A percentile compares a stretch with the other conserved stretches of the same genome.
phyloP scores from a whole-genome alignment of 1,139 yeast genomes.

The Nakaseomyces delphensis region DNA sequence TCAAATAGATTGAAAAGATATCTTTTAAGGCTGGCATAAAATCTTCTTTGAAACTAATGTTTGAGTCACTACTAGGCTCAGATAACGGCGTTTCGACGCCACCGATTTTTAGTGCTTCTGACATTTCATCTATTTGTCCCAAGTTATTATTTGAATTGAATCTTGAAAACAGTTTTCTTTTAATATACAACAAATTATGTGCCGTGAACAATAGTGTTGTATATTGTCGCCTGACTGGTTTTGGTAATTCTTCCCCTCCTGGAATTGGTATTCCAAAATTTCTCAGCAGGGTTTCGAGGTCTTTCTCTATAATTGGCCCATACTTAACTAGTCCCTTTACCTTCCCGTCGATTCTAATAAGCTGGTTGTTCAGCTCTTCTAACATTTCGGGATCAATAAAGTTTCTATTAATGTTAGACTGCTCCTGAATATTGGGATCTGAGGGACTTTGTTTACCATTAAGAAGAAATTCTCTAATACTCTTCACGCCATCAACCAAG shows the following conservation, averaged over 20 bases:
- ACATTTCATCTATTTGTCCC: neutral
- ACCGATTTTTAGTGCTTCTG: neutral
- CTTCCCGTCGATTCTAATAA: neutral
- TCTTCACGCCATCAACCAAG: neutral
- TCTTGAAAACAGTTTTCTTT: slow-evolving; percentile 2
- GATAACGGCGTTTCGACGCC: neutral
- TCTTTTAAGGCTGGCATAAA: slow-evolving; percentile 14
- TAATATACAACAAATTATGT: slow-evolving; percentile 6
- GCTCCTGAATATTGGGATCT: neutral
- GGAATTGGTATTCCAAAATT: neutral
- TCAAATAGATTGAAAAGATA: slow-evolving; percentile 14
- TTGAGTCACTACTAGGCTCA: slow-evolving; percentile 7
- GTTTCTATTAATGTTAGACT: neutral
- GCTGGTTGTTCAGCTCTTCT: neutral
- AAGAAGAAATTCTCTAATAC: neutral
- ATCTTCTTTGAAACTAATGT: slow-evolving; percentile 8
- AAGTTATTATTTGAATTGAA: neutral
- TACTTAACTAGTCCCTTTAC: slow-evolving; percentile 1
- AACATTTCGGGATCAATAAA: neutral
- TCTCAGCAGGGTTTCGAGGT: neutral
- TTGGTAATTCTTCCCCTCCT: neutral
- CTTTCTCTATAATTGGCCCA: neutral
- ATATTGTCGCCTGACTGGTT: slow-evolving; percentile 6
- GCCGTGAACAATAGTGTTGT: slow-evolving; percentile 5
- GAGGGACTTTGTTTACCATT: neutral